Base-by-base conservation (phyloP, 2,329 filamentous ascomycete genomes). In the Ceratocystis eucalypticola region DNA sequence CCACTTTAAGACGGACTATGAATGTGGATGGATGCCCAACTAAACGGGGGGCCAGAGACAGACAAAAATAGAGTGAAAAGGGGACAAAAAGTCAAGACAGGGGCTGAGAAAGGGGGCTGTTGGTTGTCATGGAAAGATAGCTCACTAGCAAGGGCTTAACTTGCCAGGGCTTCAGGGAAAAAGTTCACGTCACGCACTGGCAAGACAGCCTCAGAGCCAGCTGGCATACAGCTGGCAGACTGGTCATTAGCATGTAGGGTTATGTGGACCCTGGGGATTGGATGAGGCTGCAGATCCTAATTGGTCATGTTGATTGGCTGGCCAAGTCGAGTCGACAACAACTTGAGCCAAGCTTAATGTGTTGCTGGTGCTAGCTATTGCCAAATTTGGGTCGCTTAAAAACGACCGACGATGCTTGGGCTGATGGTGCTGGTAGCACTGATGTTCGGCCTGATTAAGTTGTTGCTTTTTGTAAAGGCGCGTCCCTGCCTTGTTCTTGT, bases 71-170 rank as follows among this genome's bases (percentile, higher is more conserved):
- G 7, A 28, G 25, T 12, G 6, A 8, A 28, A 20, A 17, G n/a
- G 12, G 53, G 20, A 37, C 5, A 53, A 41, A 57, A 45, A 45
- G 17, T 3, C 3, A 28, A 55, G 37, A 30, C 62, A 22, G 41
- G 17, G 61, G 20, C 33, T 46, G 33, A 45, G 37, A 30, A 46
- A 22, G 41, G 17, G 37, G 61, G 33, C 17, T n/a, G 61, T 28
- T 59, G 55, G 55, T 62, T 62, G 61, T 62, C 61, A 62, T 62
- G 61, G 61, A 62, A 25, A 62, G 37, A 10, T 20, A 46, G 25
- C n/a, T 62, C 17, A 62, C 41, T 22, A 62, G 61, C 37, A 25
- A 44, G 10, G 37, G 59, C 25, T 15, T 46, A 22, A 17, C 44
- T 62, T 28, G 5, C n/a, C 7, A 41, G 37, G 25, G 20, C 37